These are phyloP conservation scores for Crataegus laevigata DNA, from an alignment of 306 rosid species.

Conservation along the genomic window DNA sequence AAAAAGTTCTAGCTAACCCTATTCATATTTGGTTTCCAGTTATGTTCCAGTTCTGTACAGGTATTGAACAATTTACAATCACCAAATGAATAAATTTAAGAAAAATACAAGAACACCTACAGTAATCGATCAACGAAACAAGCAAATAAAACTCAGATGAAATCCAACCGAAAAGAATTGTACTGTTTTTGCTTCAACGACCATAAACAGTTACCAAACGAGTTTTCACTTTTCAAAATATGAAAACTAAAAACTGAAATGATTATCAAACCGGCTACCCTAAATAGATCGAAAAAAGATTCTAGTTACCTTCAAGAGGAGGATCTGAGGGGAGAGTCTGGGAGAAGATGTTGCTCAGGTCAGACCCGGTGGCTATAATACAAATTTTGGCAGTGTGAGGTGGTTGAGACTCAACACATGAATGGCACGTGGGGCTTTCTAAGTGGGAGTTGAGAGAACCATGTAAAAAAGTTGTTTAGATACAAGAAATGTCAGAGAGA, in stretches of 20 bases:
- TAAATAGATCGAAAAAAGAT: too few species aligned
- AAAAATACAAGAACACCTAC: neutral
- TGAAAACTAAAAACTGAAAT: neutral
- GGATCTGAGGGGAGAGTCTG: neutral
- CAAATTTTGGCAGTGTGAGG: too few species aligned
- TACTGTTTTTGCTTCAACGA: too few species aligned
- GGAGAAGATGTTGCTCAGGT: neutral
- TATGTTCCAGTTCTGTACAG: neutral
- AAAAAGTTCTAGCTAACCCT: neutral
- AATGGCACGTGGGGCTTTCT: too few species aligned
- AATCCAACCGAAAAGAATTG: neutral
- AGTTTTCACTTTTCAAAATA: too few species aligned
- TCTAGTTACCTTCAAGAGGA: neutral
- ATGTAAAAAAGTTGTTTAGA: too few species aligned
- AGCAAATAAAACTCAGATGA: neutral
- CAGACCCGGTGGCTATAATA: neutral
- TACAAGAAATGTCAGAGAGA: too few species aligned
- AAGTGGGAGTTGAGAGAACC: too few species aligned
- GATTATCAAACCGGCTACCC: too few species aligned
- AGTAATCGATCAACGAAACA: neutral
- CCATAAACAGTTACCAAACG: too few species aligned
- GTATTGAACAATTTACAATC: neutral
- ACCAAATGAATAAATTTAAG: neutral
- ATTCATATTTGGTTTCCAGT: constrained; percentile 1
- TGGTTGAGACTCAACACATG: too few species aligned